Conservation (phyloP, 2,329 filamentous ascomycete genomes). For the Fusarium sp. region DNA sequence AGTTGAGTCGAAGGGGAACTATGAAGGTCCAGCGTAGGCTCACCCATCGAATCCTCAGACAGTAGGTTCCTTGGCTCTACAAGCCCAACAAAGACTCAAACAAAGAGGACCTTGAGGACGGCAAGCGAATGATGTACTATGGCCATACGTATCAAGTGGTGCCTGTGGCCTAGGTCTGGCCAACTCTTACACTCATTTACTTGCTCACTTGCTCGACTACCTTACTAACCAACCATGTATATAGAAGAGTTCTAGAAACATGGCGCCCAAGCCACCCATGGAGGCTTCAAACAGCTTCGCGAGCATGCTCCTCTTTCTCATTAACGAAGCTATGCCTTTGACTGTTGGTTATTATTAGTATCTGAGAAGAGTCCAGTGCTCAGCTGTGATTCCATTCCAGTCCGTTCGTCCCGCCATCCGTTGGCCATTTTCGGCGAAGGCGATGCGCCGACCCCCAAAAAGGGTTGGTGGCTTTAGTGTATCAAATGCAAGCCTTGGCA, state of each 20-base stretch:
- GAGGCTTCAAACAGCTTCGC: conserved; percentile 14
- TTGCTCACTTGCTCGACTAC: background rate
- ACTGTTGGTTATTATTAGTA: conserved; percentile 2
- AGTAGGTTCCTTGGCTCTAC: background rate
- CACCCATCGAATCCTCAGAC: background rate
- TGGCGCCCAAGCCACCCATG: conserved; percentile 23
- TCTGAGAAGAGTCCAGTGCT: background rate
- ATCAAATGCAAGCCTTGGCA: conserved; percentile 33
- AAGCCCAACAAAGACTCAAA: background rate
- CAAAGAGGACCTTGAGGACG: conserved; percentile 18
- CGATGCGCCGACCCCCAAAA: conserved; percentile 36
- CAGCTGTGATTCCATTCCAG: conserved; percentile 33
- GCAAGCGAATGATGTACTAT: conserved; percentile 8
- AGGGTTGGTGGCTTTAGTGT: conserved; percentile 25
- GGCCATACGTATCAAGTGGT: conserved; percentile 15
- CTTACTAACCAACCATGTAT: conserved; percentile 3
- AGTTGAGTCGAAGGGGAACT: background rate
- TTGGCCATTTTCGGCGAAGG: conserved; percentile 39
- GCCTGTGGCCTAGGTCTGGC: conserved; percentile 23
- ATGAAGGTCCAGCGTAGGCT: background rate
- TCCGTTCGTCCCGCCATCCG: conserved; percentile 32
- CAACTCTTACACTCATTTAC: conserved; percentile 4
- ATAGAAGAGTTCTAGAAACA: conserved; percentile 35
- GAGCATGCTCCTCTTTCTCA: conserved; percentile 15
- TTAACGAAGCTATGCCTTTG: background rate